A percentile compares a stretch with the other conserved stretches of the same genome.
These are phyloP conservation scores for Trichomonas vaginalis DNA, from an alignment of 208 protist species.

Conservation along the genomic window DNA sequence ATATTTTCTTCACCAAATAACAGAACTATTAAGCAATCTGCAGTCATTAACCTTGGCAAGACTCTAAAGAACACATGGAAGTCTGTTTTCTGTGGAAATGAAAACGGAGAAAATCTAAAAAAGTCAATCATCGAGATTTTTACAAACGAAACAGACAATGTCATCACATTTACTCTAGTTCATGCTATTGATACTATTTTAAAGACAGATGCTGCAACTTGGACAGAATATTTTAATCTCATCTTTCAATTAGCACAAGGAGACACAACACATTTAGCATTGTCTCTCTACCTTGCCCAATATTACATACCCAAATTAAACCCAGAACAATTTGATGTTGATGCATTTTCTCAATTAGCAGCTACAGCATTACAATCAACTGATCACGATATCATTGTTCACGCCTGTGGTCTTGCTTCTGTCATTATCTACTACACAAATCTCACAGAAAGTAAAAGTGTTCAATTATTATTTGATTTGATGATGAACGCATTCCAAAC, in stretches of 20 bases:
- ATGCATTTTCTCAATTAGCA: not conserved
- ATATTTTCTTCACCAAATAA: not conserved
- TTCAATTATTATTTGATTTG: not conserved
- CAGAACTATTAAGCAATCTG: not conserved
- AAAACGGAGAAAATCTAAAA: not conserved
- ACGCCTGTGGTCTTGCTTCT: not conserved
- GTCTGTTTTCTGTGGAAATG: not conserved
- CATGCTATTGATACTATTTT: not conserved
- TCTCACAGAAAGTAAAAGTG: not conserved
- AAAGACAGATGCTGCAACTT: not conserved
- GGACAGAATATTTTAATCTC: not conserved
- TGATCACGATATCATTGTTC: not conserved
- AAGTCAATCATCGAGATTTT: not conserved
- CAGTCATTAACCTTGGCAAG: not conserved
- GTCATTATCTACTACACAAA: not conserved
- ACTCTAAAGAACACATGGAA: not conserved
- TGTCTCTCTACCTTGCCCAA: not conserved
- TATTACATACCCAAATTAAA: not conserved
- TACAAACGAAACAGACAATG: not conserved
- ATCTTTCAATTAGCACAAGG: not conserved
- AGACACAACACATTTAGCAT: not conserved
- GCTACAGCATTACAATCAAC: not conserved
- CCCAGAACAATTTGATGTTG: not conserved
- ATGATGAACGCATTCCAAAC: not conserved
- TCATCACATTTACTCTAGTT: not conserved